Percentiles rank a stretch among this genome's conserved stretches.
Conservation (phyloP, 2,329 filamentous ascomycete species). For the Aspergillus proliferans region DNA sequence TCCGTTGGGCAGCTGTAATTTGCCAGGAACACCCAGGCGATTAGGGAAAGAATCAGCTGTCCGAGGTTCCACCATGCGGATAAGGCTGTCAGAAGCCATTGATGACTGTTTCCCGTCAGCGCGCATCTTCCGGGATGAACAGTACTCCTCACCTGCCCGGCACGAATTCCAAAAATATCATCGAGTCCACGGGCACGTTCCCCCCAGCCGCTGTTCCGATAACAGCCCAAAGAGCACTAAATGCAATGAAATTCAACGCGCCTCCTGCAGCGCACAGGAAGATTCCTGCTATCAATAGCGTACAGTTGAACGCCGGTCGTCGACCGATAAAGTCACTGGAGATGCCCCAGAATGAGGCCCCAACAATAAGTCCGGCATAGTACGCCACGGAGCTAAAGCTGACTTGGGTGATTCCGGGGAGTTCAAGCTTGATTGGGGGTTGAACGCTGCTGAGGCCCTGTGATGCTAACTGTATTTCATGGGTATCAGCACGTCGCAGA, state of each 20-base stretch:
- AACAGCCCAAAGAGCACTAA: constrained; percentile 23
- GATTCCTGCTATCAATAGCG: constrained; percentile 37
- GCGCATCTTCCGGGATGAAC: neutral
- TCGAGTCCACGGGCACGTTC: constrained; percentile 21
- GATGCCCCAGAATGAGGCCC: constrained; percentile 43
- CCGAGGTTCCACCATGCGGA: constrained; percentile 47
- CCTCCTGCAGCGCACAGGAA: constrained; percentile 22
- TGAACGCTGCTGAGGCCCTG: constrained; percentile 26
- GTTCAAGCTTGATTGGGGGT: constrained; percentile 22
- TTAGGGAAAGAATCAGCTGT: constrained; percentile 31
- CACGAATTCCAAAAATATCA: constrained; percentile 27
- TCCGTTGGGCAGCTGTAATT: constrained; percentile 23
- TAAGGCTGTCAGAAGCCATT: constrained; percentile 29
- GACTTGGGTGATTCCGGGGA: constrained; percentile 17
- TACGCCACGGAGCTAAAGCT: constrained; percentile 30
- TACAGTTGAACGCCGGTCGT: constrained; percentile 42
- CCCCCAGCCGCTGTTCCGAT: constrained; percentile 24
- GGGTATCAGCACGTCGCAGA: too few species aligned
- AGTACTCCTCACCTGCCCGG: constrained; percentile 13
- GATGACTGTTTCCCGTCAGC: constrained; percentile 12
- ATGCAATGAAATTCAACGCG: constrained; percentile 20
- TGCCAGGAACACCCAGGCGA: constrained; percentile 26
- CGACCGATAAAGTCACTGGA: constrained; percentile 40
- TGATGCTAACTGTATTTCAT: constrained; percentile 14
- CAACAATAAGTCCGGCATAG: constrained; percentile 40